Conservation (phyloP, 164 flowering plant species). For the grape (Vitis vinifera) region DNA sequence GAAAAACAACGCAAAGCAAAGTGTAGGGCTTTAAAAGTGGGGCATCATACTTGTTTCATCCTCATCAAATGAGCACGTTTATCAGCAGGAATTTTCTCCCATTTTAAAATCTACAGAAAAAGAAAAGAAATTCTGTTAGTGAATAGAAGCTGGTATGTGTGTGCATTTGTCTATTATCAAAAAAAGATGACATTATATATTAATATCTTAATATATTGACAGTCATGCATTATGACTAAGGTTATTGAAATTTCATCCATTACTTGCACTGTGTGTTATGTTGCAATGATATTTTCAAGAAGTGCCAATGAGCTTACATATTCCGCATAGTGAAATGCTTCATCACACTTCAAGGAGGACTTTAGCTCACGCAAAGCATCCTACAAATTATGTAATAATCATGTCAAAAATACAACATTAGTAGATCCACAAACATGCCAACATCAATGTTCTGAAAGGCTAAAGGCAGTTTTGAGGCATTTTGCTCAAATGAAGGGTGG, state of each 20-base stretch:
- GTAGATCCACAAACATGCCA: not conserved
- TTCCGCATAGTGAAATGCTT: constrained; percentile 80
- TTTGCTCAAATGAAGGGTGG: no score
- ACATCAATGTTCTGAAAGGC: no score
- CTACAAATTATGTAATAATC: constrained; percentile 31
- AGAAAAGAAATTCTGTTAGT: constrained; percentile 1
- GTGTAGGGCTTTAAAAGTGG: not conserved
- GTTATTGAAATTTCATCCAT: not conserved
- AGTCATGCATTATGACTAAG: not conserved
- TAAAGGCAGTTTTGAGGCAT: no score
- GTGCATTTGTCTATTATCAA: not conserved
- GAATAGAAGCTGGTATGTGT: not conserved
- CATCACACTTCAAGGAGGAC: constrained; percentile 62
- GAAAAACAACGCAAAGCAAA: no score
- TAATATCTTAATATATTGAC: no score
- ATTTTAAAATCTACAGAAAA: constrained; percentile 58
- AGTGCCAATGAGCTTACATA: constrained; percentile 50
- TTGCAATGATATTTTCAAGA: not conserved
- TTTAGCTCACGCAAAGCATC: constrained; percentile 64
- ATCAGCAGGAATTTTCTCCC: constrained; percentile 89
- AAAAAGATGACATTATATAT: no score
- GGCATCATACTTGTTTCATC: constrained; percentile 65
- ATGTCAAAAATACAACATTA: not conserved
- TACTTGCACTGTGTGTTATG: not conserved
- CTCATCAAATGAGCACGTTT: constrained; percentile 77